Evolutionary conservation across 1,284 basidiomycete genomes (phyloP), one percentile per base, ranked within the genome.

Genomic region (Puccinia horiana): DNA sequence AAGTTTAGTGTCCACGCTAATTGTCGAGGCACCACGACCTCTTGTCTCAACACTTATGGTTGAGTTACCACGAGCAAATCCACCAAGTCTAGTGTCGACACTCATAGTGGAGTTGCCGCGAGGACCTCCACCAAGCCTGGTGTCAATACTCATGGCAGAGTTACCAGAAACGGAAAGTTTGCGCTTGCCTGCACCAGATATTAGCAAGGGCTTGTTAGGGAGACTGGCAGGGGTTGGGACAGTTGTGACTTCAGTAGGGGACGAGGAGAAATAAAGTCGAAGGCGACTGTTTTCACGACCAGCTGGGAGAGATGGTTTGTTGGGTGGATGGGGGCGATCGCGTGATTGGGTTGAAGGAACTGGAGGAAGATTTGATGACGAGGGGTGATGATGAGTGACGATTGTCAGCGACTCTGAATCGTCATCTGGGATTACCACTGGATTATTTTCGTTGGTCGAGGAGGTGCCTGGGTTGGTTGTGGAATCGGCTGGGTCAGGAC

Each of bases 191-290:
- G 32, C 42, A 18, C 37, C 52, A 42, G 56, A 54, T 29, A 18
- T 26, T 23, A 49, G 32, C 18, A 67, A 8, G 26, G 79, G 67
- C 44, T 70, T 80, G 42, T 42, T 76, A 16, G 72, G 70, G 14
- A 77, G 70, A 29, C 74, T 82, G 40, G 56, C 35, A 8, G 47
- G 32, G 23, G 63, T 29, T 23, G 77, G n/a, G 70, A 83, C 76
- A 29, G 76, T 77, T 6, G 84, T 80, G 0, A 49, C 63, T 29
- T 72, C 73, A 14, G 76, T 32, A 12, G 84, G 47, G 20, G 85
- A 84, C 5, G 85, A 84, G 2, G 84, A 84, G 58, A 86, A 86
- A 83, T 85, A 86, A 56, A 86, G 84, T 0, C 85, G 82, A 0
- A 86, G 70, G 16, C 85, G 84, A 37, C 83, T 84, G 82, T 86